Evolutionary conservation across 805 yeast species (phyloP), one percentile per base, ranked within the genome.

Genomic region (Saturnispora zaruensis): DNA sequence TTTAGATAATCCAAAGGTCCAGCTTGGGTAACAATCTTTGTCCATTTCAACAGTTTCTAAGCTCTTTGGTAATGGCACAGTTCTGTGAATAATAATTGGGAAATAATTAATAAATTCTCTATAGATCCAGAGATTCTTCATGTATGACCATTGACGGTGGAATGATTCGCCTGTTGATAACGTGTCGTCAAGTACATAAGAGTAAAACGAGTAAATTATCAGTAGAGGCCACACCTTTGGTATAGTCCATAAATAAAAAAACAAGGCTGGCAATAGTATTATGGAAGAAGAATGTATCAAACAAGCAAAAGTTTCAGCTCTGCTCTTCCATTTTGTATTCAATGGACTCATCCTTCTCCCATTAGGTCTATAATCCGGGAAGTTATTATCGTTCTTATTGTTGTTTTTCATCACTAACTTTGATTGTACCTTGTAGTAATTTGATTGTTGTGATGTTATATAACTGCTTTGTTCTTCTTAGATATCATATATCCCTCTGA

Each of bases 241-340:
- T 44, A 75, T 68, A 0, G 89, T 73, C 67, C 84, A 71, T 1
- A 78, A 58, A 9, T 79, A 66, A 47, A 87, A 72, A 55, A 82
- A 80, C 4, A 81, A 46, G 6, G 78, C 68, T 2, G 76, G 64
- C 44, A 82, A 73, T 1, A 75, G 61, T 1, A 95, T 84, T 28
- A 87, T 80, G 5, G 86, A 75, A 16, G 87, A 72, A 2, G 84
- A 76, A 65, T 88, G 96, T 78, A 87, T 76, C 3, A 86, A 72
- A 13, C 87, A 77, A 1, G 80, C 79, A 4, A 82, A 58, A 0
- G 91, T 87, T 56, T 88, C 83, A 16, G 80, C 59, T 45, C 95
- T 67, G 53, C 25, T 66, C 59, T 46, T 76, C 26, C 21, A 40
- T 14, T 24, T 9, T 5, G 25, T 30, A 14, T n/a, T 14, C 41